These are phyloP conservation scores for Helotiales sp. DNA, from an alignment of 2,329 filamentous ascomycete species.

Conservation along the genomic window DNA sequence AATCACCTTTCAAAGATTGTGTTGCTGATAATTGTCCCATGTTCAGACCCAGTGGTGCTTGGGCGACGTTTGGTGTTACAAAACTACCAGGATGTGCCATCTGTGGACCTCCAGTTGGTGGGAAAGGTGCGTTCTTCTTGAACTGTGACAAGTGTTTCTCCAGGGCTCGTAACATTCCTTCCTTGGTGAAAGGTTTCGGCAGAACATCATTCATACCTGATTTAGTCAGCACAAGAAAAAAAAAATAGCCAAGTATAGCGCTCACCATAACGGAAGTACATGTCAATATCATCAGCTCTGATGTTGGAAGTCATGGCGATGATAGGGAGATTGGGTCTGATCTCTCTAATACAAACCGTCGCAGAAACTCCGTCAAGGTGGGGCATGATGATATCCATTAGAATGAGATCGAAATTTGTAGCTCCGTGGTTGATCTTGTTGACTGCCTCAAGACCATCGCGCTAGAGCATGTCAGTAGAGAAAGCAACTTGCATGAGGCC, in stretches of 20 bases:
- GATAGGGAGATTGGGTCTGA: slow-evolving; percentile 81
- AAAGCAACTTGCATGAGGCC: background rate
- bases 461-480: slow-evolving; percentile 52
- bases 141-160: slow-evolving; percentile 88
- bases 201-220: slow-evolving; percentile 96
- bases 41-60: slow-evolving; percentile 38
- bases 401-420: slow-evolving; percentile 67
- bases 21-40: slow-evolving; percentile 39
- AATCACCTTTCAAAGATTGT: slow-evolving; percentile 42
- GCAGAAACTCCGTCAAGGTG: slow-evolving; percentile 93
- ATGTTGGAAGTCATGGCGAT: slow-evolving; percentile 99
- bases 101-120: slow-evolving; percentile 24
- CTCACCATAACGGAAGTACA: slow-evolving; percentile 96
- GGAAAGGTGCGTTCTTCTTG: slow-evolving; percentile 61
- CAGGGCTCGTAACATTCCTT: slow-evolving; percentile 82
- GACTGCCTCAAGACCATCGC: slow-evolving; percentile 89
- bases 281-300: slow-evolving; percentile 91
- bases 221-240: slow-evolving; percentile 37
- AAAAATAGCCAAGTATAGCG: slow-evolving; percentile 24
- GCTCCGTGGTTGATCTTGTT: slow-evolving; percentile 70
- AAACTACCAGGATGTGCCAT: slow-evolving; percentile 38
- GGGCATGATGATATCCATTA: slow-evolving; percentile 98
- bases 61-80: slow-evolving; percentile 32
- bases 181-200: slow-evolving; percentile 93
- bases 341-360: slow-evolving; percentile 89